phyloP scores from a whole-genome alignment of 768 basidiomycete genomes.

The Serendipita sp. region DNA sequence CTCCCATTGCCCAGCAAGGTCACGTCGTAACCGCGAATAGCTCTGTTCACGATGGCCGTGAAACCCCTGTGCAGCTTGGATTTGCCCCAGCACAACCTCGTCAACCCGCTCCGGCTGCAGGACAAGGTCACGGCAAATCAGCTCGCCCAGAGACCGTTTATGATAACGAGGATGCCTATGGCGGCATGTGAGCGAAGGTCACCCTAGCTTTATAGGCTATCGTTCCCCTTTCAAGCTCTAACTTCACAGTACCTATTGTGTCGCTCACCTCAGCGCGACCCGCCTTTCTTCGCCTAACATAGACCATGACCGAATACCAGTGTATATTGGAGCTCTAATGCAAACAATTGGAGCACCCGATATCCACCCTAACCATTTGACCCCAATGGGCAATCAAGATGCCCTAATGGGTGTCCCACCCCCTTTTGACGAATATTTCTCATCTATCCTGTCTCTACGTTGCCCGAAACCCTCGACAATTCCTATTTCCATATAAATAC shows the following conservation, averaged over 20 bases:
- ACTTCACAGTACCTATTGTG: too few species aligned
- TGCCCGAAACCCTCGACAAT: too few species aligned
- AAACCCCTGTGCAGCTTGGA: slow-evolving; percentile 12
- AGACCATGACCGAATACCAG: neutral
- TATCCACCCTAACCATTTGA: neutral
- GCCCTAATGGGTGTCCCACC: too few species aligned
- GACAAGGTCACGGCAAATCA: slow-evolving; percentile 10
- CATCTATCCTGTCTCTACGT: too few species aligned
- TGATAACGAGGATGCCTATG: slow-evolving; percentile 52
- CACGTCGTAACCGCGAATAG: slow-evolving; percentile 1
- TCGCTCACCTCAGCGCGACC: neutral
- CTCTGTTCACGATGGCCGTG: slow-evolving; percentile 9
- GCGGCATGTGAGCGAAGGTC: slow-evolving; percentile 32
- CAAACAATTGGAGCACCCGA: neutral
- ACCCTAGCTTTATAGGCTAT: too few species aligned
- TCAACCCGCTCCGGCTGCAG: slow-evolving; percentile 9
- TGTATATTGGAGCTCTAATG: neutral
- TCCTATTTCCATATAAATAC: too few species aligned
- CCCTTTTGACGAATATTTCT: too few species aligned
- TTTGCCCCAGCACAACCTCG: slow-evolving; percentile 9
- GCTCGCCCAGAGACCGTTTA: slow-evolving; percentile 40
- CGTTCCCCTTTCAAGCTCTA: too few species aligned
- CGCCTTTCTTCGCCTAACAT: neutral
- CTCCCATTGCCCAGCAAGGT: neutral
- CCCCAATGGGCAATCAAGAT: too few species aligned